Evolutionary conservation across 257 asterid species (phyloP), one percentile per base, ranked within the genome.

Genomic region (Petrea volubilis): DNA sequence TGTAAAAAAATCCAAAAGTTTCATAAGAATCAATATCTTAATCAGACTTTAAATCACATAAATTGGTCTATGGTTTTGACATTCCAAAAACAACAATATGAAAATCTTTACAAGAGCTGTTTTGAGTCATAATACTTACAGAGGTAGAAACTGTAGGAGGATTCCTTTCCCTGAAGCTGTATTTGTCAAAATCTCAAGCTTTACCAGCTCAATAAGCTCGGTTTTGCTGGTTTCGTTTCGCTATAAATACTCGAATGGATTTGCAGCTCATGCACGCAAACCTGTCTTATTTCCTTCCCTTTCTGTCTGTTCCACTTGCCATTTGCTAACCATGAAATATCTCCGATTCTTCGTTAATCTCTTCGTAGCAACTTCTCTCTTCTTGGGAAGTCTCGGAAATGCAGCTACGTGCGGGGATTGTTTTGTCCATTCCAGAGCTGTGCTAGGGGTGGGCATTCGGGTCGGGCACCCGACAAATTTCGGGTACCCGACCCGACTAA

Each of bases 361-460:
- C 66, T 60, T 73, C 2, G 17, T 59, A 47, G 82, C 62, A 9
- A 50, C 74, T 77, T 74, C 82, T 57, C 78, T 85, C 59, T 58
- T 81, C 67, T 63, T 82, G 72, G 83, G 64, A 55, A 6, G 62
- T 33, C 70, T 46, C 8, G 88, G 73, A 58, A 73, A 74, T 65
- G 84, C 92, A 55, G 82, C 83, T 18, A 75, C 85, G 0, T 88
- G 96, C 73, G 49, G 62, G 6, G 92, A 84, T 69, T 88, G 96
- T 65, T 91, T 87, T 64, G 73, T 80, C 72, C 88, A 67, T 33
- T 89, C 97, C 31, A 81, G 85, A 44, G 95, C 97, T n/a, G n/a
- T n/a, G n/a, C n/a, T n/a, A n/a, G n/a, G n/a, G n/a, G n/a, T n/a
- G n/a, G n/a, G n/a, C n/a, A n/a, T n/a, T n/a, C n/a, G n/a, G n/a